Evolutionary conservation across 306 rosid genomes (phyloP).

Genomic region (Aeschynomene evenia): DNA sequence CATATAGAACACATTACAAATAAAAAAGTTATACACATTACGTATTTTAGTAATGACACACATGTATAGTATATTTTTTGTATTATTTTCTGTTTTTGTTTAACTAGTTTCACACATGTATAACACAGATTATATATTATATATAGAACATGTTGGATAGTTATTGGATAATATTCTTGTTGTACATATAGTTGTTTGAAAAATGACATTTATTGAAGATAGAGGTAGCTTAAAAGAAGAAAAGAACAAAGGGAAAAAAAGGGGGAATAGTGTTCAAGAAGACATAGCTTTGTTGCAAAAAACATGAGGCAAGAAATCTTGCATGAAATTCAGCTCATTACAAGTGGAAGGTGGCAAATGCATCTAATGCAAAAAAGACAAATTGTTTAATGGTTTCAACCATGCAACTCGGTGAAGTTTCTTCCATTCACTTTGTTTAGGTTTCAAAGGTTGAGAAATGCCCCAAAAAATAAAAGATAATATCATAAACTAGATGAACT

Average conservation of each 20-base stretch:
- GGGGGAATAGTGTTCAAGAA: background rate
- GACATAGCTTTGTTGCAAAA: background rate
- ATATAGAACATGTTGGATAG: no score
- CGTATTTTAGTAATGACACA: no score
- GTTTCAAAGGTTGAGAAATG: background rate
- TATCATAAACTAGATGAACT: background rate
- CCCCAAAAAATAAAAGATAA: background rate
- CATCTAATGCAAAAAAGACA: background rate
- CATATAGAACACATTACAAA: no score
- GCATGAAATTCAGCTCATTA: background rate
- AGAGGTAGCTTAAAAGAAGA: background rate
- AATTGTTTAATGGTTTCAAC: background rate
- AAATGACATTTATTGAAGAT: no score
- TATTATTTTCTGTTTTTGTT: no score
- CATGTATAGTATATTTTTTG: no score
- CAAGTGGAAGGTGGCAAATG: background rate
- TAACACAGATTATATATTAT: no score
- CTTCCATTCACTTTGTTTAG: background rate
- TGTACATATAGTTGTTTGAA: no score
- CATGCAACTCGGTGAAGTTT: background rate
- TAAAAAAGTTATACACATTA: no score
- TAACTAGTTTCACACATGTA: no score
- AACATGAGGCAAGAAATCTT: background rate
- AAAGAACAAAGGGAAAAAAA: background rate
- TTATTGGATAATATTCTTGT: no score